phyloP scores from a whole-genome alignment of 129 eudicot species.

The Flaveria robusta region DNA sequence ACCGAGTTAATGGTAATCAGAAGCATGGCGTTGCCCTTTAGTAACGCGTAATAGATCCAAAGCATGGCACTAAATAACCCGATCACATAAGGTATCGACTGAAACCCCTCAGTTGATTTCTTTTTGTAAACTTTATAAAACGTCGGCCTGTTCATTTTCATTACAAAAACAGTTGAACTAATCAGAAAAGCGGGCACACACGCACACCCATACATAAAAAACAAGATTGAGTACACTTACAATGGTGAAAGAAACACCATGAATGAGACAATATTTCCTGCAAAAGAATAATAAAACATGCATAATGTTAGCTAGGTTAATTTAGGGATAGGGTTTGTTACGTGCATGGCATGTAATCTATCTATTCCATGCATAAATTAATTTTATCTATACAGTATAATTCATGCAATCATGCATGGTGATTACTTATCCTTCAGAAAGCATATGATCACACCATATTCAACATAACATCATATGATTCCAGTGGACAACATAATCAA shows the following conservation, averaged over 20 bases:
- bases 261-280: conserved; percentile 77
- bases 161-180: neutral
- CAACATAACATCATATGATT: neutral
- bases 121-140: conserved; percentile 77
- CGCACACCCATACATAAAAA: neutral
- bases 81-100: conserved; percentile 75
- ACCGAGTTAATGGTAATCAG: conserved; percentile 83
- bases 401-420: neutral
- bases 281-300: conserved; percentile 5
- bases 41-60: conserved; percentile 85
- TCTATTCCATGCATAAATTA: conserved; percentile 18
- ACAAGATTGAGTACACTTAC: conserved; percentile 39
- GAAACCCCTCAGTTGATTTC: conserved; percentile 86
- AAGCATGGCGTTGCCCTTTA: conserved; percentile 62
- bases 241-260: conserved; percentile 79
- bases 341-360: conserved; percentile 17
- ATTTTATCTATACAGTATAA: neutral
- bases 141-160: conserved; percentile 62
- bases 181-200: neutral
- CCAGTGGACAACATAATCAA: neutral
- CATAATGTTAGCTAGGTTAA: neutral
- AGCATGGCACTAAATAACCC: conserved; percentile 84
- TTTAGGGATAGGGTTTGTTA: conserved; percentile 11
- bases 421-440: neutral
- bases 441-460: neutral